Evolutionary conservation across 2,329 filamentous ascomycete species (phyloP), one percentile per base, ranked within the genome.

Genomic region (Alternaria triticina): DNA sequence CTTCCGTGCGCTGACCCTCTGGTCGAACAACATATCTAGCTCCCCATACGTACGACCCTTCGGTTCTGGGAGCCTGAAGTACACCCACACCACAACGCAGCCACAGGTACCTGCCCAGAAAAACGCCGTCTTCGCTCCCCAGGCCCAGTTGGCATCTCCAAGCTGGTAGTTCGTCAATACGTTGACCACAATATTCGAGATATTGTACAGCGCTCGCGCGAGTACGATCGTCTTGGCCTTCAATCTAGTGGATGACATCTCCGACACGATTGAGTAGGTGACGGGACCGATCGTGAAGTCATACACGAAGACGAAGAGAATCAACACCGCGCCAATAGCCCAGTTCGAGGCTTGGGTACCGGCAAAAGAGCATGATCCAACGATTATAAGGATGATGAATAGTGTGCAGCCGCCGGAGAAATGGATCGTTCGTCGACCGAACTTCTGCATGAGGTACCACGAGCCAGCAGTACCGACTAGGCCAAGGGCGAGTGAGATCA

Each of bases 221-320:
- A 97, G 86, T 1, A 95, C 93, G 45, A 97, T 91, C 0, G 94
- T 96, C 84, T 97, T 97, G 81, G 95, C 92, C 77, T 94, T 91
- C 44, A 97, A 85, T 5, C 93, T 87, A 11, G 91, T 88, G 1
- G 92, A 93, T 0, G 92, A 93, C 50, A 97, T 82, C 78, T 97
- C 94, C 1, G 91, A 87, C 4, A 97, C 93, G 12, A 97, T 87
- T 0, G 92, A 94, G 81, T 96, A 97, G 75, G 91, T 93, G 6
- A 97, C 92, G 0, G 94, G 95, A 17, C 94, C 94, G 47, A 97
- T 93, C 0, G 92, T 92, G 54, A 94, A 85, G 77, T 97, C 92
- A 80, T 97, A 97, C 72, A 90, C 87, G 49, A 96, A 82, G 0
- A 93, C 73, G 30, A 76, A 78, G 5, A 74, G 54, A 25, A 78